Percentiles rank a stretch among this genome's conserved stretches.
These are phyloP conservation scores for Teratosphaeria nubilosa DNA, from an alignment of 2,329 filamentous ascomycete genomes.

Conservation along the genomic window DNA sequence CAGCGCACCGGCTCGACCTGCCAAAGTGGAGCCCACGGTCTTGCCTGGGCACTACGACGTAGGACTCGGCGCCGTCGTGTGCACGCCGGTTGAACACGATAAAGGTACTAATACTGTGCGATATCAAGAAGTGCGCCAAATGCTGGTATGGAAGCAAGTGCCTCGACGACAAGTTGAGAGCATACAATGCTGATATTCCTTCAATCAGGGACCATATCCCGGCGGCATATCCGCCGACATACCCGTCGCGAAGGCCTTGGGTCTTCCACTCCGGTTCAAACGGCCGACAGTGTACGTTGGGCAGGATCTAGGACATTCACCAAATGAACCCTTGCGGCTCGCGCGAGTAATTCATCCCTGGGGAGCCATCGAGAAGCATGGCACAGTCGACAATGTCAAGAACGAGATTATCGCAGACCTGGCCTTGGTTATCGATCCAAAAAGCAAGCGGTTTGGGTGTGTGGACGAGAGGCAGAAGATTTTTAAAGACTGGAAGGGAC, in stretches of 20 bases:
- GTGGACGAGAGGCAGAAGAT: background rate
- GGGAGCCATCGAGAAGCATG: background rate
- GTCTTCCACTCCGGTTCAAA: background rate
- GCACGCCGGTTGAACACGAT: background rate
- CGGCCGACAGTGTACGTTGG: background rate
- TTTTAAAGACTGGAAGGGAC: background rate
- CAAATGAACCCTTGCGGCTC: background rate
- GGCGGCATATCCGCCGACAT: background rate
- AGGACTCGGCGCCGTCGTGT: background rate
- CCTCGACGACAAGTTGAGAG: background rate
- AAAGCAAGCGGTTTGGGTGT: background rate
- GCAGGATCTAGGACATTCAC: background rate
- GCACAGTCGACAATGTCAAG: background rate
- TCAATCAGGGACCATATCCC: background rate
- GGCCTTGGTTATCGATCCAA: background rate
- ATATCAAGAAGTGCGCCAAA: background rate
- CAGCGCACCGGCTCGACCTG: background rate
- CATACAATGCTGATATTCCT: background rate
- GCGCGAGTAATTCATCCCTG: background rate
- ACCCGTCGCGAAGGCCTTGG: background rate
- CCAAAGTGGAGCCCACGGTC: background rate
- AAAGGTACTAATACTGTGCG: background rate
- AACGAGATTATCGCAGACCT: background rate
- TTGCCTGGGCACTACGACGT: background rate
- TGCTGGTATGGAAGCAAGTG: background rate